Conservation (phyloP, 78 protist species). For the Thecamonas trahens region DNA sequence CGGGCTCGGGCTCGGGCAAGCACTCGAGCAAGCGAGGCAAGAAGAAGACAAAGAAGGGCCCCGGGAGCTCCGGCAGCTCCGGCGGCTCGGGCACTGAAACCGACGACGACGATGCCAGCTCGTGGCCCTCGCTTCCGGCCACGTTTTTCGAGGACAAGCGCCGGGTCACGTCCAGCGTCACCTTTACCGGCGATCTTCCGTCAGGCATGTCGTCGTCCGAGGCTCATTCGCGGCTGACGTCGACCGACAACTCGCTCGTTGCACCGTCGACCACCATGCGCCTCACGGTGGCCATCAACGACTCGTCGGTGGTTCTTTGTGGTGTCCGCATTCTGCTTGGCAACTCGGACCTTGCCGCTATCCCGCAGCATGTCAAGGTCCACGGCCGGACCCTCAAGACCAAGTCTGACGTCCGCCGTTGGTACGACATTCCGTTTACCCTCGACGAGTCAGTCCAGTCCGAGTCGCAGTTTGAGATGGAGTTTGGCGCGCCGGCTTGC, state of each 20-base stretch:
- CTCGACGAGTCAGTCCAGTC: conserved; percentile 36
- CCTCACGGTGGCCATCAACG: conserved; percentile 12
- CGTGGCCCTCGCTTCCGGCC: too few species aligned
- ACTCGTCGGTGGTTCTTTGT: conserved; percentile 19
- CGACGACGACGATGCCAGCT: too few species aligned
- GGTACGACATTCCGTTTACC: conserved; percentile 61
- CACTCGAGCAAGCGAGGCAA: too few species aligned
- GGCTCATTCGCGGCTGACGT: too few species aligned
- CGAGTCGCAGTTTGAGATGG: conserved; percentile 13
- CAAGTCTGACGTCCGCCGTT: conserved; percentile 23
- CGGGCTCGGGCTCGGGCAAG: too few species aligned
- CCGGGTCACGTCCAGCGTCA: too few species aligned
- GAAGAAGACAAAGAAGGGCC: too few species aligned
- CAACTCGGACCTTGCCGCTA: conserved; percentile 12
- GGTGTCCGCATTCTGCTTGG: conserved; percentile 66
- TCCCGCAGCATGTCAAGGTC: conserved; percentile 37
- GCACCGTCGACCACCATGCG: conserved; percentile 8
- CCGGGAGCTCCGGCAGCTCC: too few species aligned
- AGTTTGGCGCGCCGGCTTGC: background rate
- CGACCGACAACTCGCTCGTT: conserved; percentile 41
- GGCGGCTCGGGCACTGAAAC: too few species aligned
- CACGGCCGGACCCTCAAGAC: conserved; percentile 16
- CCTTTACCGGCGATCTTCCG: too few species aligned
- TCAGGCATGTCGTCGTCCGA: too few species aligned
- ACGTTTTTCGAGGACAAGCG: too few species aligned